These are phyloP conservation scores for Dentipellis fragilis DNA, from an alignment of 768 basidiomycete genomes.

Conservation along the genomic window DNA sequence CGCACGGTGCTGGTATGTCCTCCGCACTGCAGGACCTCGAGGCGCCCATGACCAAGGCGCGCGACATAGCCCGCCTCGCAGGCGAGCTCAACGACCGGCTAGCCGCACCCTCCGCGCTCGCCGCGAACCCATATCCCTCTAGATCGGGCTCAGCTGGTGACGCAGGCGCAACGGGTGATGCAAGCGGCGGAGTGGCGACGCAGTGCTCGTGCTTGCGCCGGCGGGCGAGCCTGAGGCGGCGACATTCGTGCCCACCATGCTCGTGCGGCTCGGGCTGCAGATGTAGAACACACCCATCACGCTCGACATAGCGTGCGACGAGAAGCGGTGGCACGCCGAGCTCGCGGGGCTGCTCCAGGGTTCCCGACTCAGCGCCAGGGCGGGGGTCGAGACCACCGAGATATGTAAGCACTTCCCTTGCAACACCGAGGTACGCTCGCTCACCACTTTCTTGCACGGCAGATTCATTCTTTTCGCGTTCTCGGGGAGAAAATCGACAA, in stretches of 20 bases:
- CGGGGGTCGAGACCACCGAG: too few species aligned
- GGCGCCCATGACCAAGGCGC: conserved; percentile 81
- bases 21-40: conserved; percentile 83
- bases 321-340: conserved; percentile 67
- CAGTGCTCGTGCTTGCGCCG: conserved; percentile 18
- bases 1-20: conserved; percentile 51
- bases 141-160: too few species aligned
- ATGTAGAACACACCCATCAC: conserved; percentile 76
- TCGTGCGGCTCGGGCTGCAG: conserved; percentile 83
- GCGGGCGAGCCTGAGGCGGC: conserved; percentile 68
- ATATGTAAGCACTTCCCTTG: too few species aligned
- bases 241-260: conserved; percentile 78
- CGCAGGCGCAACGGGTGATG: too few species aligned
- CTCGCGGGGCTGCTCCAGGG: conserved; percentile 67
- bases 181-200: too few species aligned
- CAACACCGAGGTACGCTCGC: too few species aligned
- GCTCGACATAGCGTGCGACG: conserved; percentile 79
- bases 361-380: conserved; percentile 10
- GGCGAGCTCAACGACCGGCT: conserved; percentile 80
- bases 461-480: too few species aligned
- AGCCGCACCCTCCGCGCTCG: conserved; percentile 27
- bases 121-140: conserved; percentile 13
- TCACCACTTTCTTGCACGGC: too few species aligned
- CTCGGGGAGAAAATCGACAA: too few species aligned
- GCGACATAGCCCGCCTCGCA: conserved; percentile 87